These are phyloP conservation scores for Tulasnella sp. DNA, from an alignment of 768 basidiomycete genomes.

Conservation along the genomic window DNA sequence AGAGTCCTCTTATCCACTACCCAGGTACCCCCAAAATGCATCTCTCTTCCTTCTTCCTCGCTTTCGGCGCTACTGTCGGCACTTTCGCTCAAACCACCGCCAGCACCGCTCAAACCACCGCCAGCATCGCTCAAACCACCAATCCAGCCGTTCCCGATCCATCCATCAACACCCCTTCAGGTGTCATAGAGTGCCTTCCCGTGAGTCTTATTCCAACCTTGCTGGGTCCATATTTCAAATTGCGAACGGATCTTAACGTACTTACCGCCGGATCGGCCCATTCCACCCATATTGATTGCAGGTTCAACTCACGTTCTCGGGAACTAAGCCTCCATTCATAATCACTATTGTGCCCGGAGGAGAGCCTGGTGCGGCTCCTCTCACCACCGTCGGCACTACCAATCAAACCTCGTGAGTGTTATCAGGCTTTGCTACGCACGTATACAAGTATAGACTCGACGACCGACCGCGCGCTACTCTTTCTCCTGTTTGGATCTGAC, in stretches of 20 bases:
- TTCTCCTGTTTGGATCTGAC: too few species aligned
- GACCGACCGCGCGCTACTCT: too few species aligned
- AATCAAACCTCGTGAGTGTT: background rate
- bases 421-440: too few species aligned
- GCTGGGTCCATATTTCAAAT: too few species aligned
- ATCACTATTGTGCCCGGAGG: background rate
- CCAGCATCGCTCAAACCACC: too few species aligned
- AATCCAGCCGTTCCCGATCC: background rate
- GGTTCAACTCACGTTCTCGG: conserved; percentile 16
- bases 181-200: background rate
- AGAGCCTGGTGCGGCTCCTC: background rate
- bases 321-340: conserved; percentile 18
- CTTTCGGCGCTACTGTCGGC: background rate
- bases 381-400: background rate
- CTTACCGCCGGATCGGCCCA: background rate
- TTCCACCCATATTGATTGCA: background rate
- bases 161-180: background rate
- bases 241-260: too few species aligned
- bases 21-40: background rate
- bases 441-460: background rate
- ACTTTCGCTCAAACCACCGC: background rate
- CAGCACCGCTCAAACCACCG: too few species aligned
- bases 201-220: background rate
- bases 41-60: background rate
- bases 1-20: background rate